Evolutionary conservation across 768 basidiomycete species (phyloP).

Genomic region (Termitomyces sp.): DNA sequence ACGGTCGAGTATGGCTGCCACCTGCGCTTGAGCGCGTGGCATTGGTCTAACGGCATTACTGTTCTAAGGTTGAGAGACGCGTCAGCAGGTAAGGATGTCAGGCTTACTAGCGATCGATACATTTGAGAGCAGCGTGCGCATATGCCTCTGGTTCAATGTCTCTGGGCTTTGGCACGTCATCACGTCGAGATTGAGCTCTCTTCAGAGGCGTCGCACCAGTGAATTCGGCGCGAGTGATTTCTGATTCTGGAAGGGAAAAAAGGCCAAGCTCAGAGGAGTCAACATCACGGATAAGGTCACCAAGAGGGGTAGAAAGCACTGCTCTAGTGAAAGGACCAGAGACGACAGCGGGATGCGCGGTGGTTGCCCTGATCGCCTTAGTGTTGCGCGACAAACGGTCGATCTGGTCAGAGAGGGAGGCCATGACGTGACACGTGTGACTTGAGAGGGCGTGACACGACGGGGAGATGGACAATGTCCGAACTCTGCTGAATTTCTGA

Average conservation of each 20-base stretch:
- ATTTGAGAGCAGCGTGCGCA: constrained; percentile 69
- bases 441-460: neutral
- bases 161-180: constrained; percentile 28
- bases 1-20: constrained; percentile 34
- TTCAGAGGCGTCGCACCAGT: constrained; percentile 66
- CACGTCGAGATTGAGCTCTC: constrained; percentile 33
- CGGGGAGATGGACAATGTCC: neutral
- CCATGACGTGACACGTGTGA: constrained; percentile 27
- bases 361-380: constrained; percentile 43
- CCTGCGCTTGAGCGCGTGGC: constrained; percentile 44
- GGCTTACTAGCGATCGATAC: constrained; percentile 71
- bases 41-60: constrained; percentile 42
- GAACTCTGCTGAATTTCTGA: neutral
- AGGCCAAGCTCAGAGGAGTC: constrained; percentile 76
- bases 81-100: neutral
- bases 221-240: constrained; percentile 62
- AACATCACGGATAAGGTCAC: constrained; percentile 75
- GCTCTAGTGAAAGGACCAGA: constrained; percentile 57
- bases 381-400: constrained; percentile 57
- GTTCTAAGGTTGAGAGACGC: constrained; percentile 4
- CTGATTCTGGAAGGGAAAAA: constrained; percentile 47
- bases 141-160: constrained; percentile 72
- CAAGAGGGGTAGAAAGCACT: constrained; percentile 55
- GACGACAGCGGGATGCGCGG: constrained; percentile 22
- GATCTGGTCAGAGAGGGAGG: constrained; percentile 59